Conservation (phyloP, 2,329 filamentous ascomycete genomes). For the Aureobasidium sp. region DNA sequence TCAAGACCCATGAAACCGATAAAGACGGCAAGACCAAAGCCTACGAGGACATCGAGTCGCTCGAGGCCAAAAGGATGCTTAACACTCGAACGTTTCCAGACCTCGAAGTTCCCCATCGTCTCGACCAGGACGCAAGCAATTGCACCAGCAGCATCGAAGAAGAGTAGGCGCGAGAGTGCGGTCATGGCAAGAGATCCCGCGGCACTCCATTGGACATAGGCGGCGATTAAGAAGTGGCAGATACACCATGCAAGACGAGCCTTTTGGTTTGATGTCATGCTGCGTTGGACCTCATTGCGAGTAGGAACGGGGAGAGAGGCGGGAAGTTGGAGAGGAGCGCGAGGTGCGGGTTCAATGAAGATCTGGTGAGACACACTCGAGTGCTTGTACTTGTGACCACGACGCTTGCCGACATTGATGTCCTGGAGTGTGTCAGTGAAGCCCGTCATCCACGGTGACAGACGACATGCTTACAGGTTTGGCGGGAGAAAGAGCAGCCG, state of each 20-base stretch:
- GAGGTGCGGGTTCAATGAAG: slow-evolving; percentile 82
- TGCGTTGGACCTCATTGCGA: slow-evolving; percentile 75
- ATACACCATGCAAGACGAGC: slow-evolving; percentile 80
- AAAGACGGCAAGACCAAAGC: slow-evolving; percentile 92
- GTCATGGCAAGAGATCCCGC: slow-evolving; percentile 85
- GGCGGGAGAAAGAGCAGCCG: slow-evolving; percentile 21
- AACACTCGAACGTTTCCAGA: slow-evolving; percentile 89
- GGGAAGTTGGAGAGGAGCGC: slow-evolving; percentile 80
- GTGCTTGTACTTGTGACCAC: slow-evolving; percentile 97
- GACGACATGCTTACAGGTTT: slow-evolving; percentile 57
- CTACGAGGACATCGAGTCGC: slow-evolving; percentile 85
- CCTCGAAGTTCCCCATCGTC: slow-evolving; percentile 91
- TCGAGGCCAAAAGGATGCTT: slow-evolving; percentile 84
- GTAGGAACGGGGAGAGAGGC: slow-evolving; percentile 90
- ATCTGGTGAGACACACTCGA: slow-evolving; percentile 94
- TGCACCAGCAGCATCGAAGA: slow-evolving; percentile 91
- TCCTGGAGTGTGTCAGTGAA: slow-evolving; percentile 48
- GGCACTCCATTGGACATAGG: slow-evolving; percentile 77
- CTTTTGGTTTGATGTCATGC: slow-evolving; percentile 84
- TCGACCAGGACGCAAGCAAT: slow-evolving; percentile 88
- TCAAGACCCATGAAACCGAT: slow-evolving; percentile 97
- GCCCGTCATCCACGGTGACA: no score
- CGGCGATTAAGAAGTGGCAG: slow-evolving; percentile 76
- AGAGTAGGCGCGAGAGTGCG: slow-evolving; percentile 82
- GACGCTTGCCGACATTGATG: slow-evolving; percentile 65